These are phyloP conservation scores for Pulveroboletus sp. DNA, from an alignment of 768 basidiomycete genomes.

Conservation along the genomic window DNA sequence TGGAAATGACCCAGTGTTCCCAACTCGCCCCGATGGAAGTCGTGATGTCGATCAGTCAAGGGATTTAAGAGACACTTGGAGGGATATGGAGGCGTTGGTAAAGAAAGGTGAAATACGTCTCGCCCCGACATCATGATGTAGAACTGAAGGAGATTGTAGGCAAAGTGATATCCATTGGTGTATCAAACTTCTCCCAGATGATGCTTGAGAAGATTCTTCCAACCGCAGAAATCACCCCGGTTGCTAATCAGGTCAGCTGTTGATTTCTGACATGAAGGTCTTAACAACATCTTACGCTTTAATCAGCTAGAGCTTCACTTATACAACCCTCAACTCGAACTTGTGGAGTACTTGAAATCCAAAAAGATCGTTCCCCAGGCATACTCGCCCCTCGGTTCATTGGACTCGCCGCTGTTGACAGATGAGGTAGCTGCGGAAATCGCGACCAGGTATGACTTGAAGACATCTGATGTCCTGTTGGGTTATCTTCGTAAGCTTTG, in stretches of 20 bases:
- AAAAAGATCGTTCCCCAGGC: slow-evolving; percentile 70
- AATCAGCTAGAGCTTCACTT: slow-evolving; percentile 68
- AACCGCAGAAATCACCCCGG: slow-evolving; percentile 54
- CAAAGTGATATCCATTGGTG: slow-evolving; percentile 32
- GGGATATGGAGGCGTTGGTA: slow-evolving; percentile 73
- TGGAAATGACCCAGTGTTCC: slow-evolving; percentile 60
- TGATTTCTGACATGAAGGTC: not conserved
- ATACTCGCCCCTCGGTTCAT: slow-evolving; percentile 75
- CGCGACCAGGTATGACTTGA: slow-evolving; percentile 55
- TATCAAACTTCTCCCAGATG: slow-evolving; percentile 66
- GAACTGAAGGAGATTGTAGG: slow-evolving; percentile 36
- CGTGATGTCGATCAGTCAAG: slow-evolving; percentile 68
- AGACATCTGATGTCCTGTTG: slow-evolving; percentile 59
- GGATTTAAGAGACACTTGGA: slow-evolving; percentile 75
- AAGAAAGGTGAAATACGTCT: slow-evolving; percentile 55
- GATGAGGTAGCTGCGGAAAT: slow-evolving; percentile 58
- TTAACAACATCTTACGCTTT: not conserved
- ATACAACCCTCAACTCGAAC: slow-evolving; percentile 66
- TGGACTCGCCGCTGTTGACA: slow-evolving; percentile 59
- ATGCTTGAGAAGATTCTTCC: slow-evolving; percentile 60
- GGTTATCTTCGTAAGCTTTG: slow-evolving; percentile 58
- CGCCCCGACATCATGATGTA: not conserved
- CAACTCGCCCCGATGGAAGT: slow-evolving; percentile 54
- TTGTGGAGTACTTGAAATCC: slow-evolving; percentile 54
- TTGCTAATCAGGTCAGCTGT: slow-evolving; percentile 65